Percentiles rank a stretch among this genome's conserved stretches.
Conservation (phyloP, 352 stramenopile species). For the Thalassiosira oceanica region DNA sequence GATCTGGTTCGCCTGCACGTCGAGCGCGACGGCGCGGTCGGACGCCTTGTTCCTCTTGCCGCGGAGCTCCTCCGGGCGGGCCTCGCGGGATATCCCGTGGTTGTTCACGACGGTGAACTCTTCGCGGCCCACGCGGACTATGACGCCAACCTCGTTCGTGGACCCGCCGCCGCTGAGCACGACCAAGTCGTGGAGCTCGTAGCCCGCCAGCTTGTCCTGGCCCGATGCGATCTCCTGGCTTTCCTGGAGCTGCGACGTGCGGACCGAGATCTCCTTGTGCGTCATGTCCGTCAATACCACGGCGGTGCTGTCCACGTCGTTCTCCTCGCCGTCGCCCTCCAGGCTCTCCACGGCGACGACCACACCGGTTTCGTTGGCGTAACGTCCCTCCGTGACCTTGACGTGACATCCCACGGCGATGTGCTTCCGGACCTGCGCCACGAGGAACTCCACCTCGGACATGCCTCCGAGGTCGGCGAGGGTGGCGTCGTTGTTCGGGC, state of each 20-base stretch:
- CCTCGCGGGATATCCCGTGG: slow-evolving; percentile 75
- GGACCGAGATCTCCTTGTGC: slow-evolving; percentile 82
- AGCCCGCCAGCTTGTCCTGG: slow-evolving; percentile 79
- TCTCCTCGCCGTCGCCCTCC: slow-evolving; percentile 65
- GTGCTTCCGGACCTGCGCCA: slow-evolving; percentile 78
- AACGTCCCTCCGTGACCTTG: slow-evolving; percentile 80
- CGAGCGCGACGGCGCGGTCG: slow-evolving; percentile 73
- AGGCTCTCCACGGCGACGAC: slow-evolving; percentile 77
- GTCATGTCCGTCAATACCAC: slow-evolving; percentile 83
- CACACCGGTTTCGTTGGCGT: slow-evolving; percentile 82
- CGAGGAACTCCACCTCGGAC: slow-evolving; percentile 79
- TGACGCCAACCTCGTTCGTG: slow-evolving; percentile 81
- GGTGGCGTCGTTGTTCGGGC: slow-evolving; percentile 61
- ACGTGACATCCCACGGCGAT: slow-evolving; percentile 82
- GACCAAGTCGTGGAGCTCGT: slow-evolving; percentile 82
- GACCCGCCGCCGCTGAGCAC: slow-evolving; percentile 78
- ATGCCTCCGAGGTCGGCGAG: slow-evolving; percentile 69
- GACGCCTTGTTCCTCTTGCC: slow-evolving; percentile 78
- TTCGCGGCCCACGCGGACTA: slow-evolving; percentile 80
- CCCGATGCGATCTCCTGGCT: slow-evolving; percentile 78
- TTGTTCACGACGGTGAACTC: slow-evolving; percentile 84
- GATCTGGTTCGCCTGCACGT: slow-evolving; percentile 81
- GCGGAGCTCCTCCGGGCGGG: slow-evolving; percentile 77
- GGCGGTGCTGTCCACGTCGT: slow-evolving; percentile 71
- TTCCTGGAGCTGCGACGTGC: slow-evolving; percentile 79